Conservation (phyloP, 2,329 filamentous ascomycete genomes). For the Pseudocercospora macadamiae region DNA sequence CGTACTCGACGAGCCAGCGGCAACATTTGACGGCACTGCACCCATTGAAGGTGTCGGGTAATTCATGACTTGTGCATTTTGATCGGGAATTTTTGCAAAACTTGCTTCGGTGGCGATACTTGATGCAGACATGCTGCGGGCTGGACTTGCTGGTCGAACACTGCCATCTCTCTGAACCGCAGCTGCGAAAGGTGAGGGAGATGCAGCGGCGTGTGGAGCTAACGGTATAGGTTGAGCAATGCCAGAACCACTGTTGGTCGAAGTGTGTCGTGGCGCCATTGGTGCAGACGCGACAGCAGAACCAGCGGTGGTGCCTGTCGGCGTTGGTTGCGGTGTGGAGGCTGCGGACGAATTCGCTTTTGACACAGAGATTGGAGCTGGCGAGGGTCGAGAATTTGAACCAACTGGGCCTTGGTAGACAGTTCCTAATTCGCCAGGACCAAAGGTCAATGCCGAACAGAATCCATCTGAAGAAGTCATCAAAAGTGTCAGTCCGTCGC, state of each 20-base stretch:
- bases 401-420: conserved; percentile 68
- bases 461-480: conserved; percentile 99
- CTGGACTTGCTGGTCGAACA: conserved; percentile 71
- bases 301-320: conserved; percentile 28
- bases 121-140: conserved; percentile 82
- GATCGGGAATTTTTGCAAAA: conserved; percentile 48
- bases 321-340: conserved; percentile 47
- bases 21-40: conserved; percentile 40
- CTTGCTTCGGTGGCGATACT: conserved; percentile 70
- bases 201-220: conserved; percentile 44
- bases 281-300: conserved; percentile 44
- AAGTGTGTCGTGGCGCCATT: conserved; percentile 52
- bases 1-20: conserved; percentile 33
- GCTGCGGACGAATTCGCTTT: conserved; percentile 39
- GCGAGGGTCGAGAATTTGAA: conserved; percentile 44
- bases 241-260: conserved; percentile 17
- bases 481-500: conserved; percentile 75
- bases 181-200: conserved; percentile 57
- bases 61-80: conserved; percentile 41
- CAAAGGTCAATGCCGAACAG: conserved; percentile 87
- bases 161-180: conserved; percentile 15
- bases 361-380: conserved; percentile 43
- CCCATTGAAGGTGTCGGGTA: conserved; percentile 39
- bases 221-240: conserved; percentile 10
- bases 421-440: conserved; percentile 80